Evolutionary conservation across 257 asterid genomes (phyloP).

Genomic region (Petrea volubilis): DNA sequence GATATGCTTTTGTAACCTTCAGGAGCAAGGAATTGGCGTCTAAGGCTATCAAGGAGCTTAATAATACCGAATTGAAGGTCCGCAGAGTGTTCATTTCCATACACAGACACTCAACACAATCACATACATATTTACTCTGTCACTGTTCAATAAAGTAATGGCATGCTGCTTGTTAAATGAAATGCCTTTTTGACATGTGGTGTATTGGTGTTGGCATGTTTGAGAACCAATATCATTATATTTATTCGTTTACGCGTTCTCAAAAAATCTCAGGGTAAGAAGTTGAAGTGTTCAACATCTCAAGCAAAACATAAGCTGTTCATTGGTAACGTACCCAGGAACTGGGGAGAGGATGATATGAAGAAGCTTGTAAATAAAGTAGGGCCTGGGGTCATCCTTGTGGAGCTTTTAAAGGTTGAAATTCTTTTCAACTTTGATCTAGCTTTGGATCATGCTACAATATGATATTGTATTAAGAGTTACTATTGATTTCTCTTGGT

Average conservation of each 20-base stretch:
- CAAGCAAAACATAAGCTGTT: slow-evolving; percentile 65
- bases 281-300: slow-evolving; percentile 60
- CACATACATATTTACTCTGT: neutral
- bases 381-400: slow-evolving; percentile 61
- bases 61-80: slow-evolving; percentile 60
- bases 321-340: slow-evolving; percentile 69
- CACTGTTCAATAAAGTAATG: neutral
- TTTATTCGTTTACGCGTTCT: neutral
- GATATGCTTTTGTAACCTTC: slow-evolving; percentile 74
- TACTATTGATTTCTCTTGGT: neutral
- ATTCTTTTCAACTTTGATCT: neutral
- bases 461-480: neutral
- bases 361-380: slow-evolving; percentile 42
- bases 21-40: slow-evolving; percentile 74
- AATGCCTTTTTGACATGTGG: neutral
- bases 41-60: slow-evolving; percentile 69
- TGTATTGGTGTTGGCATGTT: slow-evolving; percentile 4
- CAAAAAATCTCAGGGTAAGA: slow-evolving; percentile 53
- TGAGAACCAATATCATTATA: neutral
- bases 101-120: neutral
- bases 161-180: neutral
- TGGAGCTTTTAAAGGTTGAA: slow-evolving; percentile 62
- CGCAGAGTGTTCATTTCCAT: neutral
- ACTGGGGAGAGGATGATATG: slow-evolving; percentile 66
- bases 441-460: neutral